Evolutionary conservation across 2,329 filamentous ascomycete genomes (phyloP), one percentile per base, ranked within the genome.

Genomic region (Atkinsonella texensis): DNA sequence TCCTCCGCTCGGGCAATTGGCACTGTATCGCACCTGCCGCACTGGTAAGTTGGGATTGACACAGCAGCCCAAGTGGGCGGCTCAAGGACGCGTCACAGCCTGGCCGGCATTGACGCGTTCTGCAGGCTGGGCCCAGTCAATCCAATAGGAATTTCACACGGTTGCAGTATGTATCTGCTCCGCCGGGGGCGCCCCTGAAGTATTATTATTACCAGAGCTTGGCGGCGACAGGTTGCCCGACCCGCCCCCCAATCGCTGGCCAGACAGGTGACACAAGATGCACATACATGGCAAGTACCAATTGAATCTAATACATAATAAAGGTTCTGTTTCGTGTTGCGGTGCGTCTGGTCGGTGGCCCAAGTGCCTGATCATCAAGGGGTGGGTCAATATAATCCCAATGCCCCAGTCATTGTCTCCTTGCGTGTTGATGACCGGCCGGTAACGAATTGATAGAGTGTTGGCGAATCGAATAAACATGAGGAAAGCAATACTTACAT

Each of bases 71-170:
- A 46, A 46, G 43, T 46, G 23, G 43, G 28, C 28, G 35, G 35
- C 35, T 38, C 35, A 38, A 38, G 15, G 20, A 48, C 38, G 46
- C 35, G 38, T 13, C 12, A 12, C 35, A 38, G 35, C 35, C 10
- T 15, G 15, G 35, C 4, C 10, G 10, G 35, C 35, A 38, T 38
- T 38, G 35, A 38, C 35, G 9, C 35, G 9, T 38, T 47, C 18
- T 38, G 32, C 32, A 33, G 42, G 49, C 33, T 46, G 20, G 47
- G 38, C 20, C 23, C 8, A 42, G 35, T 42, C 39, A 33, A 33
- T 28, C 47, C 47, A 49, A 49, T 49, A 10, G 39, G 38, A 31
- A n/a, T 18, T 43, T 49, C 47, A 43, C 47, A 49, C 47, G 39
- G 43, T 10, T 42, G 11, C 47, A 20, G 47, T 23, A 42, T 32